Evolutionary conservation across 768 basidiomycete genomes (phyloP), one percentile per base, ranked within the genome.

Genomic region (Suillus plorans): DNA sequence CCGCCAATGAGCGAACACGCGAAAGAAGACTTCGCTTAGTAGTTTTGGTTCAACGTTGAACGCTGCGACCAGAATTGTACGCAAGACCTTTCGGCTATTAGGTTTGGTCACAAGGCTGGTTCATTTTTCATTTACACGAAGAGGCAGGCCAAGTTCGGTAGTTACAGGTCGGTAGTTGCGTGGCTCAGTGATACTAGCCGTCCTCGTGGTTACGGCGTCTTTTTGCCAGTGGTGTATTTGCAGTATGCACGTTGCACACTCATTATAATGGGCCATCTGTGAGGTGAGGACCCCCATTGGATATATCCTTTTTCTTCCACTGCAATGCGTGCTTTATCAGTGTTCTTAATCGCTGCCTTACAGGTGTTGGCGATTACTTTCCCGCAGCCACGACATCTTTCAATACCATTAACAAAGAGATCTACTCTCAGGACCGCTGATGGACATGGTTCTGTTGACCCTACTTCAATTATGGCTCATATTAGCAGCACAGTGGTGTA

Each of bases 381-480:
- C 2, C 71, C 69, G 3, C 63, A 64, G 57, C 62, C 16, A 64
- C 25, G 59, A 5, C 58, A 63, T 13, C 25, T 75, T 3, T 60
- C 44, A 18, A 72, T 75, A 25, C 57, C 71, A 0, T 64, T 76
- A 6, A 60, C 61, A 4, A 74, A 70, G 49, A 60, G 60, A 49
- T 67, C 55, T 14, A 61, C 56, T 44, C 22, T 73, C 12, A 39
- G 36, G 7, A 49, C 55, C 3, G 59, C 13, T 18, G 55, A 68
- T 39, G 73, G 74, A 5, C 22, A 61, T 20, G 36, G 36, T 0
- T 5, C 36, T 36, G 67, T 70, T 57, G 60, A 76, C 41, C 49
- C 74, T 9, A 55, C 59, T 8, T 63, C 58, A 10, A 41, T 64
- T 34, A 68, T 65, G 5, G 56, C 66, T 20, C 67, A 76, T 56